These are phyloP conservation scores for Centella asiatica DNA, from an alignment of 129 eudicot species.

Conservation along the genomic window DNA sequence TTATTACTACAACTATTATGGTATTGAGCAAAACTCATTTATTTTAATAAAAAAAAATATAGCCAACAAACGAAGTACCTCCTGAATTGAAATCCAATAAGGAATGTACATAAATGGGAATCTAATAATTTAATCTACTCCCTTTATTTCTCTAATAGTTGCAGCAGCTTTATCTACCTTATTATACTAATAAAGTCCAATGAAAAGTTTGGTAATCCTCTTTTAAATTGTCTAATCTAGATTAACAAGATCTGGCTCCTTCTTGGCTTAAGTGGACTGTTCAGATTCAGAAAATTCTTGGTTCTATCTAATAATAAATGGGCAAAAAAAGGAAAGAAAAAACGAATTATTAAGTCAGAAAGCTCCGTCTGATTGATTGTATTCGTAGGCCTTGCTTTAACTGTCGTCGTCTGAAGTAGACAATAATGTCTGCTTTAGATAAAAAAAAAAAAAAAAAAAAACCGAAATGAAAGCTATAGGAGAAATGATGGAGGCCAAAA, in stretches of 20 bases:
- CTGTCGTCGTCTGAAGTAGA: neutral
- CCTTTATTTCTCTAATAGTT: neutral
- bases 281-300: neutral
- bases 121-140: neutral
- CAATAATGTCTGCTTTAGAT: neutral
- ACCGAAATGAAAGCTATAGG: neutral
- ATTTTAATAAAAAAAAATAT: no score
- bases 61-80: no score
- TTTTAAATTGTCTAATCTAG: conserved; percentile 1
- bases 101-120: neutral
- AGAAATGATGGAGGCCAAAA: neutral
- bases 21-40: no score
- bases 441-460: no score
- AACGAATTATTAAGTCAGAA: no score
- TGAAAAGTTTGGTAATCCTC: neutral
- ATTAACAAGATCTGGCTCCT: neutral
- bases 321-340: neutral
- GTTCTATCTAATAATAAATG: neutral
- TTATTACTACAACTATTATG: no score
- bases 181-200: neutral
- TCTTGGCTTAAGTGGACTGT: neutral
- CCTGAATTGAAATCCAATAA: neutral
- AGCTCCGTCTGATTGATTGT: no score
- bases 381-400: neutral
- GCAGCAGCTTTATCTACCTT: conserved; percentile 17